A percentile compares a stretch with the other conserved stretches of the same genome.
Conservation (phyloP, 768 basidiomycete species). For the Russula sp. region DNA sequence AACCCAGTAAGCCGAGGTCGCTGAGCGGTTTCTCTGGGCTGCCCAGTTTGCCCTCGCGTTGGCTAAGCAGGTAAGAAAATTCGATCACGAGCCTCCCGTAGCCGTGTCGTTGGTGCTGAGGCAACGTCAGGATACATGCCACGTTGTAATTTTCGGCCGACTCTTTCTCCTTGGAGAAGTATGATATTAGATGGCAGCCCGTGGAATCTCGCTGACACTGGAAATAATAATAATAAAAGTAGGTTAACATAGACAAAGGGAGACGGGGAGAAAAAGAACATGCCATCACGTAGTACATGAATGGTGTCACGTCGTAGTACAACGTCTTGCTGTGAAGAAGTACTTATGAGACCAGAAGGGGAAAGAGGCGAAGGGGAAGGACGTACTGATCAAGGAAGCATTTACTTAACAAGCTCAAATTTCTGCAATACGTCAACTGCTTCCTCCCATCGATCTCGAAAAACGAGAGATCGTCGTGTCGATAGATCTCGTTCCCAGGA, state of each 20-base stretch:
- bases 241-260: not conserved
- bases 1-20: constrained; percentile 87
- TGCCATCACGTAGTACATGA: constrained; percentile 99
- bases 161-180: constrained; percentile 99
- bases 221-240: constrained; percentile 16
- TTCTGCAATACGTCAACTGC: constrained; percentile 94
- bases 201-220: constrained; percentile 78
- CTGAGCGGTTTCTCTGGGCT: constrained; percentile 97
- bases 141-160: constrained; percentile 97
- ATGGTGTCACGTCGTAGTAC: constrained; percentile 99
- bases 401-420: constrained; percentile 92
- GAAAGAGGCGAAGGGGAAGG: constrained; percentile 1
- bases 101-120: constrained; percentile 94
- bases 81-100: constrained; percentile 95
- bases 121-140: constrained; percentile 96
- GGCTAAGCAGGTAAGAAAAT: constrained; percentile 96
- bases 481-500: constrained; percentile 99
- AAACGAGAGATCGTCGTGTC: constrained; percentile 93
- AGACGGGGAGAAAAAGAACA: constrained; percentile 20
- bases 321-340: constrained; percentile 72
- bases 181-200: constrained; percentile 93
- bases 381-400: constrained; percentile 97
- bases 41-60: constrained; percentile 91
- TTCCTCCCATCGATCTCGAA: constrained; percentile 98
- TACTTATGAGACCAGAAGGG: not conserved